phyloP scores from a whole-genome alignment of 495 filamentous ascomycete genomes.

The Parachaetomium inaequale region DNA sequence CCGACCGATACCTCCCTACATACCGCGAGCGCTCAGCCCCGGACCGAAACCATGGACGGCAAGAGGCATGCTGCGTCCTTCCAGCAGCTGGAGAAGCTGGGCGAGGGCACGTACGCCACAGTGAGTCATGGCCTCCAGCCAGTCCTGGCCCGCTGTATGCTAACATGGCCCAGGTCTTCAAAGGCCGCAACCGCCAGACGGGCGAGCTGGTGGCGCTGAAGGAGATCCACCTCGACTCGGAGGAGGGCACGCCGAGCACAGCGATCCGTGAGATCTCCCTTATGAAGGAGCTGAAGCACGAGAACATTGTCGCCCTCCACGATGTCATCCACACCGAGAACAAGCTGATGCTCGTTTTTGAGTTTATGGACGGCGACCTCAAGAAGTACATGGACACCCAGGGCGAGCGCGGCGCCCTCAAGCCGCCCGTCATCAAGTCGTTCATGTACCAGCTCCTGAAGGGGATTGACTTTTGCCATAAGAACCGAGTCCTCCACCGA shows the following conservation, averaged over 20 bases:
- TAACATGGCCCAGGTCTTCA: constrained; percentile 70
- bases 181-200: constrained; percentile 92
- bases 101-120: constrained; percentile 98
- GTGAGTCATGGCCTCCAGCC: constrained; percentile 50
- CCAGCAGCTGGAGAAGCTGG: constrained; percentile 98
- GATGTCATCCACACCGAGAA: constrained; percentile 99
- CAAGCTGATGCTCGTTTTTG: constrained; percentile 98
- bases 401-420: constrained; percentile 76
- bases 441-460: constrained; percentile 96
- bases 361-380: constrained; percentile 97
- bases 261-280: constrained; percentile 97
- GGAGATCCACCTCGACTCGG: constrained; percentile 97
- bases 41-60: constrained; percentile 64
- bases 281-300: constrained; percentile 98
- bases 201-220: constrained; percentile 96
- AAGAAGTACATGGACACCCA: constrained; percentile 98
- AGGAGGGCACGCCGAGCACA: constrained; percentile 97
- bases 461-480: constrained; percentile 94
- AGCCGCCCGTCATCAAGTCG: constrained; percentile 84
- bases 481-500: constrained; percentile 92
- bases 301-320: constrained; percentile 94
- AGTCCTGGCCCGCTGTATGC: neutral
- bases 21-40: neutral
- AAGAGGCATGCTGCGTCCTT: constrained; percentile 90
- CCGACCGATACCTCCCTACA: neutral